These are phyloP conservation scores for Epichloe bromicola DNA, from an alignment of 2,329 filamentous ascomycete species.

Conservation along the genomic window DNA sequence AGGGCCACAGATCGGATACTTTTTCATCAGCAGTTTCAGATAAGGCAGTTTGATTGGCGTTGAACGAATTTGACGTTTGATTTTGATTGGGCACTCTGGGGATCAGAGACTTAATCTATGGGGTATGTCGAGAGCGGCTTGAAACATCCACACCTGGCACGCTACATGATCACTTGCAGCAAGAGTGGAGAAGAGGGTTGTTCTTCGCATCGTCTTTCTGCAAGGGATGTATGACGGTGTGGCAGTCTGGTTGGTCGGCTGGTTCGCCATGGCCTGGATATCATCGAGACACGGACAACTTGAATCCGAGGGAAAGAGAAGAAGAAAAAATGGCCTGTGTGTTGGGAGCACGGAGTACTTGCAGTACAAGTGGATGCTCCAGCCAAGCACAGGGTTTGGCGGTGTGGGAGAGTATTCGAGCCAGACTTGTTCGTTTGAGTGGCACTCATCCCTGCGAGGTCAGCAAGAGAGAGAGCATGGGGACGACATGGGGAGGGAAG, in stretches of 20 bases:
- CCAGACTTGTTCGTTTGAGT: background rate
- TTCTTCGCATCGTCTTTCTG: slow-evolving; percentile 2
- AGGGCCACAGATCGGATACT: background rate
- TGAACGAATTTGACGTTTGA: background rate
- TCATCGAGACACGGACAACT: background rate
- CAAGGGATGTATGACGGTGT: background rate
- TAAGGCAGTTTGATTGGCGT: background rate
- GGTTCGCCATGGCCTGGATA: background rate
- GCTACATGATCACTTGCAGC: slow-evolving; percentile 4
- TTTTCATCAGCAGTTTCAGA: background rate
- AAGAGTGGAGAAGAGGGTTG: slow-evolving; percentile 1
- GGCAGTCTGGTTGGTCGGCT: background rate
- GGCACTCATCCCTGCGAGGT: background rate
- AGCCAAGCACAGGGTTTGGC: background rate
- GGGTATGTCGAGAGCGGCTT: background rate
- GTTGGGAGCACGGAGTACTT: background rate
- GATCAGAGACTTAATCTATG: background rate
- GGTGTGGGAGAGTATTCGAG: background rate
- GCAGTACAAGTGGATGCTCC: background rate
- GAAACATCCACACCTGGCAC: slow-evolving; percentile 1
- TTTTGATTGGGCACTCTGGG: background rate
- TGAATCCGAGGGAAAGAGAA: background rate
- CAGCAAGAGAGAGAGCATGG: background rate
- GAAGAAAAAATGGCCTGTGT: background rate
- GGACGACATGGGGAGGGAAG: background rate